Evolutionary conservation across 306 rosid species (phyloP).

Genomic region (Comarum palustre): DNA sequence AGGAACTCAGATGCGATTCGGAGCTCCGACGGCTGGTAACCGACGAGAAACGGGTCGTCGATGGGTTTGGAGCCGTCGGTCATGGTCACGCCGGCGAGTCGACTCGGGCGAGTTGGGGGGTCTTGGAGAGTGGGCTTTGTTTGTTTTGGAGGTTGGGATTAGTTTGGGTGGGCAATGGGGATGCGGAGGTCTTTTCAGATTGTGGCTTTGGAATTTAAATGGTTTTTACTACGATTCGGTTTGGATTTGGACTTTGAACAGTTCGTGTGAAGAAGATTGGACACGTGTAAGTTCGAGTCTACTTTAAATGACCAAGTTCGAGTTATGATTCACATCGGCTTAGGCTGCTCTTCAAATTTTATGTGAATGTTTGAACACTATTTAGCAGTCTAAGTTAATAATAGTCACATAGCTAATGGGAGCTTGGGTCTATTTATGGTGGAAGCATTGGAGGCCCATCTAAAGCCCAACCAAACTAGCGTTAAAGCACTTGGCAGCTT

Average conservation of each 20-base stretch:
- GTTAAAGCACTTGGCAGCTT: not conserved
- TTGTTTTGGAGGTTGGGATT: not conserved
- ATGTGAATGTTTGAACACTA: no score
- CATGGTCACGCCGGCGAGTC: constrained; percentile 1
- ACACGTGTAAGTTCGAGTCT: constrained; percentile 6
- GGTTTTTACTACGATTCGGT: not conserved
- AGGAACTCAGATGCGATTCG: constrained; percentile 89
- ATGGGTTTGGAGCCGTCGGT: constrained; percentile 4
- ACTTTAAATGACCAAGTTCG: no score
- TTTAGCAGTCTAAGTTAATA: no score
- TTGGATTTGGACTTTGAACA: not conserved
- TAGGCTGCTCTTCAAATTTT: no score
- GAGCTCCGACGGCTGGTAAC: constrained; percentile 64
- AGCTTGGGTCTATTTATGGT: not conserved
- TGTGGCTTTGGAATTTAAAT: not conserved
- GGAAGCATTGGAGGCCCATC: constrained; percentile 2
- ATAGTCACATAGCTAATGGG: no score
- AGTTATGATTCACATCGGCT: no score
- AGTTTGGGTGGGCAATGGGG: not conserved
- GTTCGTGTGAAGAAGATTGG: not conserved
- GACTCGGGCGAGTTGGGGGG: constrained; percentile 7
- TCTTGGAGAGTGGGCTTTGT: not conserved
- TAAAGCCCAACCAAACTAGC: constrained; percentile 2
- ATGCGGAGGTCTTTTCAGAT: not conserved
- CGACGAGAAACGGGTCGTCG: constrained; percentile 52